phyloP scores from a whole-genome alignment of 768 basidiomycete genomes.

The Serpula lacrymans region DNA sequence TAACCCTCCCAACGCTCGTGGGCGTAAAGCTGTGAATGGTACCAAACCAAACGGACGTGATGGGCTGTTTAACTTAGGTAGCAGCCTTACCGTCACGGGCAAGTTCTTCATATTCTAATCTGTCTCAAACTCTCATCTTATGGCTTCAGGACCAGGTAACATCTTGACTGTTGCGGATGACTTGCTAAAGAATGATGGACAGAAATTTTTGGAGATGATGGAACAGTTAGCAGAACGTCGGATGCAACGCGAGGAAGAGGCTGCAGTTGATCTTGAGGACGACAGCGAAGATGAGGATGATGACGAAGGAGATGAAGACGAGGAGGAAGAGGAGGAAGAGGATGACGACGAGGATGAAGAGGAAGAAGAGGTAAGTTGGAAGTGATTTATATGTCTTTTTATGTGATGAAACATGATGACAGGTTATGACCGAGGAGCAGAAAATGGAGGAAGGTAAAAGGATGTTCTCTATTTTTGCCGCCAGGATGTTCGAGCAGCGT shows the following conservation, averaged over 20 bases:
- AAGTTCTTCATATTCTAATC: conserved; percentile 26
- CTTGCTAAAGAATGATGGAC: conserved; percentile 96
- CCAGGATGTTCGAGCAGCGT: conserved; percentile 98
- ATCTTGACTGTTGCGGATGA: conserved; percentile 99
- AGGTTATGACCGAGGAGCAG: conserved; percentile 91
- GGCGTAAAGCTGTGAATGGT: conserved; percentile 40
- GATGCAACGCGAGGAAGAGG: conserved; percentile 84
- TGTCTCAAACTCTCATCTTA: conserved; percentile 9
- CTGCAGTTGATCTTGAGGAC: conserved; percentile 56
- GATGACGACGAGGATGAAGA: conserved; percentile 48
- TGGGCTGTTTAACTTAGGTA: conserved; percentile 78
- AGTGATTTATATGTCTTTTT: conserved; percentile 3
- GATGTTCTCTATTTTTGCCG: conserved; percentile 99
- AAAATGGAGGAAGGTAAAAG: conserved; percentile 99
- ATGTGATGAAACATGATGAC: conserved; percentile 11
- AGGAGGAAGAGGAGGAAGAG: conserved; percentile 65
- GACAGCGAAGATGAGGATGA: conserved; percentile 63
- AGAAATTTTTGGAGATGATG: conserved; percentile 99
- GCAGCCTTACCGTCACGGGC: conserved; percentile 80
- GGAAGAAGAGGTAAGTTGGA: conserved; percentile 41
- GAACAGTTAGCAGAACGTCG: conserved; percentile 94
- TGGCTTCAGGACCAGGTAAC: conserved; percentile 70
- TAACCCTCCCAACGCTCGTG: conserved; percentile 31
- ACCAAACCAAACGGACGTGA: conserved; percentile 49
- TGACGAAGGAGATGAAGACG: conserved; percentile 56